Evolutionary conservation across 495 filamentous ascomycete species (phyloP).

Genomic region (Hyaloscypha hepaticicola): DNA sequence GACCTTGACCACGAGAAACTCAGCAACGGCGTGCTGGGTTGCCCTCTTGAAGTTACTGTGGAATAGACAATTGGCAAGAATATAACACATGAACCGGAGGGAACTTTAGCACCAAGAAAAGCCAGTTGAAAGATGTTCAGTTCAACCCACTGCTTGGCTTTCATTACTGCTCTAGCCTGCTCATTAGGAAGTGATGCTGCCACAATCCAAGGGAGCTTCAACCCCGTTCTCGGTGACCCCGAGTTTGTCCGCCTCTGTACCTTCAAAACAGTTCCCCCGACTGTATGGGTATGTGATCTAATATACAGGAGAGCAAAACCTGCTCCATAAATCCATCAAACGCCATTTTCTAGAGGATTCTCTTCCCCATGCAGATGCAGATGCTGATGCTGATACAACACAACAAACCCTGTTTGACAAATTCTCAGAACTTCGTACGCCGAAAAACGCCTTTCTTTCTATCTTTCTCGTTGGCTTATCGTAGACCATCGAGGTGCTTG

Average conservation of each 20-base stretch:
- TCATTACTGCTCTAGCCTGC: not conserved
- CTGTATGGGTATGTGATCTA: constrained; percentile 28
- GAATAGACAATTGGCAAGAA: not conserved
- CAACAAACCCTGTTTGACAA: constrained; percentile 17
- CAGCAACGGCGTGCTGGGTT: no score
- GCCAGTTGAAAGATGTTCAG: not conserved
- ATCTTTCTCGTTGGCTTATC: constrained; percentile 21
- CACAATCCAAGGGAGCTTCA: not conserved
- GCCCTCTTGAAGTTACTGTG: no score
- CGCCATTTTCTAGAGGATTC: constrained; percentile 26
- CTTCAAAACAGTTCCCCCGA: constrained; percentile 18
- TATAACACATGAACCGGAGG: no score
- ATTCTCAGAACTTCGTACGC: constrained; percentile 22
- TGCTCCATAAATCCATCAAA: constrained; percentile 20
- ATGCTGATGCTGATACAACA: constrained; percentile 23
- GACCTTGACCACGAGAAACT: no score
- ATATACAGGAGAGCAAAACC: constrained; percentile 22
- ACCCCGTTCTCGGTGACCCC: not conserved
- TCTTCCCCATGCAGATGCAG: constrained; percentile 24
- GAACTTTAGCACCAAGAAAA: no score
- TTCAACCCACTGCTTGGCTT: not conserved
- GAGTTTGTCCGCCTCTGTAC: not conserved
- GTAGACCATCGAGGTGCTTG: constrained; percentile 27
- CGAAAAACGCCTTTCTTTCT: constrained; percentile 26
- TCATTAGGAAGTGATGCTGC: not conserved